phyloP scores from a whole-genome alignment of 352 stramenopile species.

The Globisporangium irregulare region DNA sequence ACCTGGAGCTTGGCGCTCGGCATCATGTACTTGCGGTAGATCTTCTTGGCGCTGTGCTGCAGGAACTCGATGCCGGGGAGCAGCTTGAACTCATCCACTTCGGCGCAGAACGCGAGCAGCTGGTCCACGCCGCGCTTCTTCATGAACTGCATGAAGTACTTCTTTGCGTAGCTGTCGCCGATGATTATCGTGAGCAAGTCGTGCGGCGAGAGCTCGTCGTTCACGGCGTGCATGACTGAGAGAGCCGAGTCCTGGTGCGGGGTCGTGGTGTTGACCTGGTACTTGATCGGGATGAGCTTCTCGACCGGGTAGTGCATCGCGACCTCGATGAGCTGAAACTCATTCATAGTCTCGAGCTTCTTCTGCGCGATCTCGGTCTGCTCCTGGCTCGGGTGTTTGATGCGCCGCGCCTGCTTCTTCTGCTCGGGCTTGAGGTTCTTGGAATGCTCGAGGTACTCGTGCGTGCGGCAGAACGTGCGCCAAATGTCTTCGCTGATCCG shows the following conservation, averaged over 20 bases:
- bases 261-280: conserved; percentile 7
- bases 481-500: conserved; percentile 72
- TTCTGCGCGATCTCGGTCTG: conserved; percentile 43
- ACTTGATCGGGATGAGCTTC: conserved; percentile 62
- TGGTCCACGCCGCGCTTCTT: conserved; percentile 59
- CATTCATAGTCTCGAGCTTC: conserved; percentile 56
- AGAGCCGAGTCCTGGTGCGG: conserved; percentile 9
- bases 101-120: conserved; percentile 68
- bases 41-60: conserved; percentile 83
- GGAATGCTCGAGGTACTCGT: conserved; percentile 70
- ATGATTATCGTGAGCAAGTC: conserved; percentile 52
- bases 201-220: conserved; percentile 41
- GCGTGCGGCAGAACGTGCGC: conserved; percentile 60
- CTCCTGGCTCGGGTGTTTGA: conserved; percentile 23
- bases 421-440: conserved; percentile 30
- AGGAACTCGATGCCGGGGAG: conserved; percentile 80
- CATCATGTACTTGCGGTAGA: conserved; percentile 84
- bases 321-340: conserved; percentile 70
- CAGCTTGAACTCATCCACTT: conserved; percentile 79
- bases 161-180: conserved; percentile 56
- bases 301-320: conserved; percentile 74
- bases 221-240: conserved; percentile 18
- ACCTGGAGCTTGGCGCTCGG: conserved; percentile 74
- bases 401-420: not conserved
- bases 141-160: conserved; percentile 79